Conservation (phyloP, 2,329 filamentous ascomycete genomes). For the Aspergillus candidus region DNA sequence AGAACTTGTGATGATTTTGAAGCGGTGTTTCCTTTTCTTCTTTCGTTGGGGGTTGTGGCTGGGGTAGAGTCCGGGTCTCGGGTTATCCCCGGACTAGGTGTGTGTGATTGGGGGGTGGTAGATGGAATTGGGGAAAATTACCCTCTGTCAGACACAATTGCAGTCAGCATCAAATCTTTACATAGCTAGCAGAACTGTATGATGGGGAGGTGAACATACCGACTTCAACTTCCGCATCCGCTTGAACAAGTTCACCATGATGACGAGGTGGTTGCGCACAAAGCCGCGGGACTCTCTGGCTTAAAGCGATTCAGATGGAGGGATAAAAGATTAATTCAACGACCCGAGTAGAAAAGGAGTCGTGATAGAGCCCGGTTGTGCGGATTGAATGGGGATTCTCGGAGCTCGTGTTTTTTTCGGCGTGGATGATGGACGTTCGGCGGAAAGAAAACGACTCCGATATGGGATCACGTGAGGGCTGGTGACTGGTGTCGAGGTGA, state of each 20-base stretch:
- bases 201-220: constrained; percentile 46
- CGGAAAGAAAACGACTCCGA: too few species aligned
- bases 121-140: constrained; percentile 14
- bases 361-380: too few species aligned
- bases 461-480: too few species aligned
- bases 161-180: not conserved
- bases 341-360: too few species aligned
- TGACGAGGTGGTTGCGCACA: constrained; percentile 15
- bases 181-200: too few species aligned
- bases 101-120: constrained; percentile 1
- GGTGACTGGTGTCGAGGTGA: not conserved
- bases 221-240: constrained; percentile 68
- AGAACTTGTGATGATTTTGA: not conserved
- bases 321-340: too few species aligned
- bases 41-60: not conserved
- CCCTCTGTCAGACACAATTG: constrained; percentile 18
- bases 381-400: too few species aligned
- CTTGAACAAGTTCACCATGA: constrained; percentile 48
- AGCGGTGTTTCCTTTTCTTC: not conserved
- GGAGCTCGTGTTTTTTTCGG: too few species aligned
- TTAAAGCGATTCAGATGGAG: not conserved
- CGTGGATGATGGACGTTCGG: too few species aligned
- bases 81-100: not conserved
- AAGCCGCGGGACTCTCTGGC: constrained; percentile 1
- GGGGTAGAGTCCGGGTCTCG: not conserved